These are phyloP conservation scores for Albugo laibachii DNA, from an alignment of 352 stramenopile species.

Conservation along the genomic window DNA sequence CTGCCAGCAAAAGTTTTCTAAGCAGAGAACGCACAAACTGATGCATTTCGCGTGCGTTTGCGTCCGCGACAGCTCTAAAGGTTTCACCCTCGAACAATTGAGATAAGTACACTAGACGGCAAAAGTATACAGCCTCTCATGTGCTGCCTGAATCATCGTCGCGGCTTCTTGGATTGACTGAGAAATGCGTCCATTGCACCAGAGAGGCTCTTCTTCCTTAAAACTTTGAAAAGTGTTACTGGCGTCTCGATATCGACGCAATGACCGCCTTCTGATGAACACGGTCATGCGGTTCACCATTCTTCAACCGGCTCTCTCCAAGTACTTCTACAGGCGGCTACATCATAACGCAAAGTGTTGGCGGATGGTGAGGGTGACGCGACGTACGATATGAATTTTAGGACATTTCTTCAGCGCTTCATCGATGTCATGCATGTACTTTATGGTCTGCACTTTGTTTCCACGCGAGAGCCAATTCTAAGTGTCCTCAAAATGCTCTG, in stretches of 20 bases:
- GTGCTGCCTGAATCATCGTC: too few species aligned
- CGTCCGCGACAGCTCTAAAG: too few species aligned
- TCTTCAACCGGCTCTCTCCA: conserved; percentile 37
- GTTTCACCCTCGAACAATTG: too few species aligned
- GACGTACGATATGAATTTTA: conserved; percentile 44
- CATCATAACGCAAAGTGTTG: neutral
- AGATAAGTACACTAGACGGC: too few species aligned
- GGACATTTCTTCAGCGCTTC: conserved; percentile 57
- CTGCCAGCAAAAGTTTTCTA: conserved; percentile 51
- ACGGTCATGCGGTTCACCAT: conserved; percentile 36
- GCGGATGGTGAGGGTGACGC: neutral
- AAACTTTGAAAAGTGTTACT: conserved; percentile 61
- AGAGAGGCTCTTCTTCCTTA: conserved; percentile 11
- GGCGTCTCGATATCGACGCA: conserved; percentile 52
- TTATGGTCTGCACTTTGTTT: conserved; percentile 17
- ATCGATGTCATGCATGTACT: conserved; percentile 10
- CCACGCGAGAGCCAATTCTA: conserved; percentile 53
- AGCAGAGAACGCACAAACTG: conserved; percentile 52
- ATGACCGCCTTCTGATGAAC: conserved; percentile 63
- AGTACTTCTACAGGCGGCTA: conserved; percentile 67
- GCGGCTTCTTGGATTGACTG: neutral
- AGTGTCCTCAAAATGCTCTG: conserved; percentile 68
- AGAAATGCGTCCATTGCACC: conserved; percentile 32
- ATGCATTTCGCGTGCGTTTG: too few species aligned
- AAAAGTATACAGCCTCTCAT: too few species aligned